phyloP scores from a whole-genome alignment of 2,329 filamentous ascomycete genomes.

The Rutstroemia sp. region DNA sequence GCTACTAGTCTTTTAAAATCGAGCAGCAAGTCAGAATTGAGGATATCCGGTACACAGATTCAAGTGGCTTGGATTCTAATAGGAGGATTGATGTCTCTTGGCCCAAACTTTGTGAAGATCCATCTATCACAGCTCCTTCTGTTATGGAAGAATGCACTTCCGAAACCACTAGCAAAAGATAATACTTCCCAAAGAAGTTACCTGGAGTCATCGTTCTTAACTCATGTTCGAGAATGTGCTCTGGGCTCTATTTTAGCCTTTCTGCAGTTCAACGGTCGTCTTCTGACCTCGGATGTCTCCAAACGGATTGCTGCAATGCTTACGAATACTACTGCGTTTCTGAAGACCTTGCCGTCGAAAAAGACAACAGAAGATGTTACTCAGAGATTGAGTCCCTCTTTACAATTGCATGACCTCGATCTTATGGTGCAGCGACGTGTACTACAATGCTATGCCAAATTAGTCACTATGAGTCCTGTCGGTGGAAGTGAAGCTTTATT shows the following conservation, averaged over 20 bases:
- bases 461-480: slow-evolving; percentile 80
- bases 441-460: slow-evolving; percentile 87
- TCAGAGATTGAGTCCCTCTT: slow-evolving; percentile 72
- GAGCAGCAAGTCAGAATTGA: slow-evolving; percentile 82
- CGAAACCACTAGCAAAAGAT: slow-evolving; percentile 89
- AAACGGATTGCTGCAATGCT: slow-evolving; percentile 90
- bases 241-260: slow-evolving; percentile 88
- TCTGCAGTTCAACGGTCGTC: slow-evolving; percentile 82
- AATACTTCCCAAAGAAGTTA: slow-evolving; percentile 77
- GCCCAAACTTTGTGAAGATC: slow-evolving; percentile 97
- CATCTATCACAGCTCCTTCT: slow-evolving; percentile 89
- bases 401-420: slow-evolving; percentile 85
- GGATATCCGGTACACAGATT: slow-evolving; percentile 87
- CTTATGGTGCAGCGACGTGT: slow-evolving; percentile 91
- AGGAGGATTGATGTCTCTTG: slow-evolving; percentile 90
- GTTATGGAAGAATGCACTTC: slow-evolving; percentile 94
- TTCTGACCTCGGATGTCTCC: slow-evolving; percentile 89
- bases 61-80: slow-evolving; percentile 98
- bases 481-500: slow-evolving; percentile 79
- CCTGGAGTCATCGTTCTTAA: slow-evolving; percentile 84
- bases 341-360: slow-evolving; percentile 76
- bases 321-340: slow-evolving; percentile 84
- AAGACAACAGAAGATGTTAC: slow-evolving; percentile 82
- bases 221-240: slow-evolving; percentile 91
- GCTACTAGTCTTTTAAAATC: slow-evolving; percentile 89